Evolutionary conservation across 2,329 filamentous ascomycete genomes (phyloP).

Genomic region (Diaporthe sp.): DNA sequence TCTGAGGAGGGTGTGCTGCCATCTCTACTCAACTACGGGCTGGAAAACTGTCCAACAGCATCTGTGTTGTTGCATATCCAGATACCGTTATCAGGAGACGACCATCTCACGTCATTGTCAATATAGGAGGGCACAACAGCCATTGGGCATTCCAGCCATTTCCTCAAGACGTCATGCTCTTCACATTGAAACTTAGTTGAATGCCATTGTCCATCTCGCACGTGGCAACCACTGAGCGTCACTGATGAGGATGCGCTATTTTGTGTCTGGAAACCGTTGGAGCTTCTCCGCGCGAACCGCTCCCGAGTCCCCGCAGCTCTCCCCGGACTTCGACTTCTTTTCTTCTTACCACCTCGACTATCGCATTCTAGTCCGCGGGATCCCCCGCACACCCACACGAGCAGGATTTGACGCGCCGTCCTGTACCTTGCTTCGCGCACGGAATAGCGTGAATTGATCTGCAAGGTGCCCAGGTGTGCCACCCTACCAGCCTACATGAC

Average conservation of each 20-base stretch:
- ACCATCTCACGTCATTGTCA: neutral
- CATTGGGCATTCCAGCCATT: neutral
- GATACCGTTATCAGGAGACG: neutral
- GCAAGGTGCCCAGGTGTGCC: slow-evolving; percentile 24
- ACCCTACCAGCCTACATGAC: slow-evolving; percentile 26
- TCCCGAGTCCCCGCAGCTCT: neutral
- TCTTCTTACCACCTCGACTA: neutral
- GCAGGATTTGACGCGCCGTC: neutral
- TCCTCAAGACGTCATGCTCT: slow-evolving; percentile 18
- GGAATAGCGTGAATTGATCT: slow-evolving; percentile 20
- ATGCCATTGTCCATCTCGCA: slow-evolving; percentile 11
- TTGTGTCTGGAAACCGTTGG: neutral
- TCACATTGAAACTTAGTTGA: neutral
- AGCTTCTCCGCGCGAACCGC: slow-evolving; percentile 4
- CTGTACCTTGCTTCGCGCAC: slow-evolving; percentile 28
- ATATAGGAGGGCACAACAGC: neutral
- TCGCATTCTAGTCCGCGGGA: slow-evolving; percentile 18
- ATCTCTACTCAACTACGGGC: neutral
- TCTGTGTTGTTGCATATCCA: neutral
- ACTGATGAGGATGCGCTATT: slow-evolving; percentile 7
- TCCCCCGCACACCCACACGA: slow-evolving; percentile 7
- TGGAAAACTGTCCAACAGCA: neutral
- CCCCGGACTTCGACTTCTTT: neutral
- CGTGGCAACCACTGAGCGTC: slow-evolving; percentile 9
- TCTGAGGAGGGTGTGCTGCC: slow-evolving; percentile 27